Evolutionary conservation across 176 grass and related monocot species (phyloP).

Genomic region (Areca catechu): DNA sequence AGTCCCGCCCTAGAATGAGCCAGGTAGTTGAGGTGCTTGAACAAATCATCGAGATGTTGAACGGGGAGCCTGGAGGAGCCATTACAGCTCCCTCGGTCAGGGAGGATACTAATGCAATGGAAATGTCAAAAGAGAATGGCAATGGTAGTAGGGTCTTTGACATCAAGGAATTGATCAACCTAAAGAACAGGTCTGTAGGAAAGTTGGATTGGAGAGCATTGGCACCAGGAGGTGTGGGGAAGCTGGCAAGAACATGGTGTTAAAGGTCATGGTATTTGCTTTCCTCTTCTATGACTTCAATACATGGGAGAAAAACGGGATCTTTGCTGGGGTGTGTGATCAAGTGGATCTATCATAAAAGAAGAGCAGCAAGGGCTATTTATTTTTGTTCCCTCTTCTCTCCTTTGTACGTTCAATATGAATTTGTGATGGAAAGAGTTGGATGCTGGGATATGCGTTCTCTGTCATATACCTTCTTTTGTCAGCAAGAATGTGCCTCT

Average conservation of each 20-base stretch:
- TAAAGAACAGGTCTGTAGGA: background rate
- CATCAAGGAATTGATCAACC: slow-evolving; percentile 3
- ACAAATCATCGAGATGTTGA: slow-evolving; percentile 5
- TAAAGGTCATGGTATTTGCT: too few species aligned
- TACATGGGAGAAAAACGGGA: too few species aligned
- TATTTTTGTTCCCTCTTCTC: too few species aligned
- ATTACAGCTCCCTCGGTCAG: background rate
- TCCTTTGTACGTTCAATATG: too few species aligned
- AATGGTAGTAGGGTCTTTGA: slow-evolving; percentile 3
- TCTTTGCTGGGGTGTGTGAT: too few species aligned
- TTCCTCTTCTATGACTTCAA: too few species aligned
- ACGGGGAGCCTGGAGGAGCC: background rate
- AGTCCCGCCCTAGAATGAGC: slow-evolving; percentile 15
- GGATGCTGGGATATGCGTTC: too few species aligned
- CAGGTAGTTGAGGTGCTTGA: slow-evolving; percentile 17
- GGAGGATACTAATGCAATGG: background rate
- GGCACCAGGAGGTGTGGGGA: background rate
- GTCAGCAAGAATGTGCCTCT: too few species aligned
- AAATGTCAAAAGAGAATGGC: background rate
- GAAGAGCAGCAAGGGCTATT: too few species aligned
- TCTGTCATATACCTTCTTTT: too few species aligned
- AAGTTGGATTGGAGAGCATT: slow-evolving; percentile 8
- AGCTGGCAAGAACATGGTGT: background rate
- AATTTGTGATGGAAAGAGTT: too few species aligned
- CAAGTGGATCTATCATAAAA: too few species aligned